phyloP scores from a whole-genome alignment of 2,329 filamentous ascomycete species.

The Calonectria pseudoturangicola region DNA sequence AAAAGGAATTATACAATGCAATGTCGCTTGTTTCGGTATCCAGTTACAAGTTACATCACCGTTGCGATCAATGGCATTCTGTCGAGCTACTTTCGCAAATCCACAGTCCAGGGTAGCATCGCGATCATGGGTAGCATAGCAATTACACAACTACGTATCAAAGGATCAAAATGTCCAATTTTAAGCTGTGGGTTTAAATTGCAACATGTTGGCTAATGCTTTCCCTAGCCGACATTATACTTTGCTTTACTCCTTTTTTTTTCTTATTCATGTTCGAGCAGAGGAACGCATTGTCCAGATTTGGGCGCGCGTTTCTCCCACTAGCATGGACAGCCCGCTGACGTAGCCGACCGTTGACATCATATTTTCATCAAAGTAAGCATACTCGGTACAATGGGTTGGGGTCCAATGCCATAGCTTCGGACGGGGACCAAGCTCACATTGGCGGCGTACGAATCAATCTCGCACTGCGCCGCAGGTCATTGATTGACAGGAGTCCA shows the following conservation, averaged over 20 bases:
- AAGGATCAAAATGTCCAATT: not conserved
- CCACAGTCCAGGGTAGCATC: conserved; percentile 1
- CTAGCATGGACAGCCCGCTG: conserved; percentile 1
- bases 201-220: not conserved
- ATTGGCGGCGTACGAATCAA: conserved; percentile 18
- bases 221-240: not conserved
- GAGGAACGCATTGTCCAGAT: not conserved
- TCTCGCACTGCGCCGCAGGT: conserved; percentile 23
- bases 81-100: not conserved
- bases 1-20: not conserved
- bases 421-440: conserved; percentile 14
- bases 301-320: not conserved
- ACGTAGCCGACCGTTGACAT: conserved; percentile 32
- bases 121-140: not conserved
- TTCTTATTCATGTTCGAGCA: not conserved
- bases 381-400: conserved; percentile 14
- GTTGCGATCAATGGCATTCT: not conserved
- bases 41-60: not conserved
- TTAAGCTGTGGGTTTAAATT: not conserved
- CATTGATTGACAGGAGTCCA: conserved; percentile 30
- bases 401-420: conserved; percentile 22
- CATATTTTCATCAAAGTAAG: conserved; percentile 2
- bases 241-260: not conserved
- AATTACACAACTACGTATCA: not conserved
- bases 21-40: not conserved